Percentiles rank a stretch among this genome's conserved stretches.
These are phyloP conservation scores for Meyerozyma athensensis DNA, from an alignment of 1,139 yeast genomes.

Conservation along the genomic window DNA sequence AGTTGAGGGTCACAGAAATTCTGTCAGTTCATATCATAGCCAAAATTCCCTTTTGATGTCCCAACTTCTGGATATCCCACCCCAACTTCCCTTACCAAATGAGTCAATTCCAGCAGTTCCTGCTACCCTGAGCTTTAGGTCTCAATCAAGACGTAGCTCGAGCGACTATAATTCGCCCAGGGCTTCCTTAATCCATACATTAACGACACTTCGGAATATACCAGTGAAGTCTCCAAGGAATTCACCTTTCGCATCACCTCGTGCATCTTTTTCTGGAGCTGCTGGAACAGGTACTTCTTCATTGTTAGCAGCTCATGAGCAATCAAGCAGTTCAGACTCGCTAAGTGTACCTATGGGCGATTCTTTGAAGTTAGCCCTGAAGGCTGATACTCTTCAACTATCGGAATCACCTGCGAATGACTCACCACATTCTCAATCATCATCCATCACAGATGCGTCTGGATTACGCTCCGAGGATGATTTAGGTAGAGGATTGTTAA, in stretches of 20 bases:
- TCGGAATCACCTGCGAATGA: background rate
- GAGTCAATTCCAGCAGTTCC: slow-evolving; percentile 49
- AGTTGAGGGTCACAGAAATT: slow-evolving; percentile 19
- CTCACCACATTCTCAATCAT: slow-evolving; percentile 7
- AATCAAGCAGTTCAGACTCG: slow-evolving; percentile 4
- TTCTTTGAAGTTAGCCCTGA: background rate
- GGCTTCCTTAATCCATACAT: slow-evolving; percentile 39
- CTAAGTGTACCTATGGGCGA: slow-evolving; percentile 8
- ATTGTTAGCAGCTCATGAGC: background rate
- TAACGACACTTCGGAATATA: slow-evolving; percentile 39
- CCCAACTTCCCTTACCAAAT: slow-evolving; percentile 49
- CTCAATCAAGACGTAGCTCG: slow-evolving; percentile 34
- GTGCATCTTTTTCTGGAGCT: slow-evolving; percentile 22
- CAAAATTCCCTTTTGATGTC: slow-evolving; percentile 26
- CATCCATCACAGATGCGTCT: slow-evolving; percentile 2
- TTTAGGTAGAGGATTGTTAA: slow-evolving; percentile 14
- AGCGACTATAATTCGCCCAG: slow-evolving; percentile 39
- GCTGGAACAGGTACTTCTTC: slow-evolving; percentile 16
- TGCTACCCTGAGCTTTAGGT: slow-evolving; percentile 27
- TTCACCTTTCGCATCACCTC: slow-evolving; percentile 45
- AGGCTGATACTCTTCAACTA: background rate
- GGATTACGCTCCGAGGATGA: background rate
- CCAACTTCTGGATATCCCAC: slow-evolving; percentile 46
- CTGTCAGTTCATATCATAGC: slow-evolving; percentile 27
- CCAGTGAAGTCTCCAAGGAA: slow-evolving; percentile 37